A percentile compares a stretch with the other conserved stretches of the same genome.
These are phyloP conservation scores for Suillus placidus DNA, from an alignment of 768 basidiomycete species.

Conservation along the genomic window DNA sequence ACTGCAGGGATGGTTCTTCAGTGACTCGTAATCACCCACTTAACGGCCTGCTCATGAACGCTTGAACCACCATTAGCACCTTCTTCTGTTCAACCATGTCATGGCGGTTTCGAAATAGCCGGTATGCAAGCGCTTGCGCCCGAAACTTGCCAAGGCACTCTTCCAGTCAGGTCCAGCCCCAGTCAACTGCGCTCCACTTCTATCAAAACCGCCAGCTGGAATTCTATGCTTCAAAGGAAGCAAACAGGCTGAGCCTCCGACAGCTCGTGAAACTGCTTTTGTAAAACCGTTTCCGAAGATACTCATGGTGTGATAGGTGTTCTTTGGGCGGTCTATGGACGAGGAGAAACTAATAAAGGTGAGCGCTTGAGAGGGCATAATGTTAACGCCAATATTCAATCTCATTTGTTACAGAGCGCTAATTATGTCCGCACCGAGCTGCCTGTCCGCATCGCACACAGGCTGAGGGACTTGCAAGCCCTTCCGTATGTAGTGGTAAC, in stretches of 20 bases:
- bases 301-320: slow-evolving; percentile 53
- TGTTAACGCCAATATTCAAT: background rate
- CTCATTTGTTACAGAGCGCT: slow-evolving; percentile 58
- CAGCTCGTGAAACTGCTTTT: slow-evolving; percentile 61
- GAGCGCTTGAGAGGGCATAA: slow-evolving; percentile 14
- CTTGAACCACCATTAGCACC: background rate
- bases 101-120: slow-evolving; percentile 19
- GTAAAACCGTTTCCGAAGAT: slow-evolving; percentile 8
- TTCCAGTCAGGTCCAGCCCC: slow-evolving; percentile 26
- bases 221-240: slow-evolving; percentile 73
- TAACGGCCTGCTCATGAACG: slow-evolving; percentile 1
- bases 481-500: slow-evolving; percentile 87
- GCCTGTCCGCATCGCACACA: slow-evolving; percentile 85
- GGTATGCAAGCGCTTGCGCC: slow-evolving; percentile 11
- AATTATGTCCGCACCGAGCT: slow-evolving; percentile 91
- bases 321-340: slow-evolving; percentile 84
- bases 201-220: slow-evolving; percentile 86
- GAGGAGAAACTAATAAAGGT: slow-evolving; percentile 79
- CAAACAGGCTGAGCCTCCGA: slow-evolving; percentile 72
- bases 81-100: slow-evolving; percentile 26
- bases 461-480: slow-evolving; percentile 82
- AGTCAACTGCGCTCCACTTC: slow-evolving; percentile 59
- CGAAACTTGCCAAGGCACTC: background rate
- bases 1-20: background rate
- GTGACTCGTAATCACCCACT: background rate